These are phyloP conservation scores for Glycine tomentella DNA, from an alignment of 306 rosid genomes.

Conservation along the genomic window DNA sequence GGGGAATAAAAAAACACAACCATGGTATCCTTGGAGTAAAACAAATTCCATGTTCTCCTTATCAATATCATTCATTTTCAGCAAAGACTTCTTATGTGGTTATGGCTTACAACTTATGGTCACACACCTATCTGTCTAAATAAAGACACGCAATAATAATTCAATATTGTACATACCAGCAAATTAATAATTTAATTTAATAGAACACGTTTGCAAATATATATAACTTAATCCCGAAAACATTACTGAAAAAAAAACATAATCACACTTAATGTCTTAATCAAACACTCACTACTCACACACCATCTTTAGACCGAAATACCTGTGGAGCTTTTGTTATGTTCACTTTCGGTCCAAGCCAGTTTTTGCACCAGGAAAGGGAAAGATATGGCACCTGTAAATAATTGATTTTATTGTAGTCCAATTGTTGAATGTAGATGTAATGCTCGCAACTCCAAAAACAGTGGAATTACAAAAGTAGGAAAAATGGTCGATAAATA, in stretches of 20 bases:
- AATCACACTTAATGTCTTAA: neutral
- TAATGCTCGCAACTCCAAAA: slow-evolving; percentile 42
- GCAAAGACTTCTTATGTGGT: slow-evolving; percentile 1
- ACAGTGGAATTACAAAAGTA: slow-evolving; percentile 2
- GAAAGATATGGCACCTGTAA: slow-evolving; percentile 92
- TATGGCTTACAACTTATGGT: slow-evolving; percentile 20
- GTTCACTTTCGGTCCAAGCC: slow-evolving; percentile 97
- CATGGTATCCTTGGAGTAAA: neutral
- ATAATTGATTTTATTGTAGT: slow-evolving; percentile 34
- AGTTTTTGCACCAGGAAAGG: slow-evolving; percentile 94
- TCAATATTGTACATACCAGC: slow-evolving; percentile 5
- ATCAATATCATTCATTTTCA: slow-evolving; percentile 24
- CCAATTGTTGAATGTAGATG: slow-evolving; percentile 25
- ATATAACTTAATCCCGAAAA: slow-evolving; percentile 25
- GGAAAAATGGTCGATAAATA: slow-evolving; percentile 9
- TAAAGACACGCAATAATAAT: neutral
- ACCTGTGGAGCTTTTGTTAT: slow-evolving; percentile 98
- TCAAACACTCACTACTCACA: neutral
- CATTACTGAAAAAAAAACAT: neutral
- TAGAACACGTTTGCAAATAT: slow-evolving; percentile 13
- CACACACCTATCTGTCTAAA: neutral
- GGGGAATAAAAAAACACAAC: neutral
- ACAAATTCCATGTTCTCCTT: neutral
- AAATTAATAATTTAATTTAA: slow-evolving; percentile 35
- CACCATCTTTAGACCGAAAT: slow-evolving; percentile 41